phyloP scores from a whole-genome alignment of 495 filamentous ascomycete genomes.

The Xylaria curta region DNA sequence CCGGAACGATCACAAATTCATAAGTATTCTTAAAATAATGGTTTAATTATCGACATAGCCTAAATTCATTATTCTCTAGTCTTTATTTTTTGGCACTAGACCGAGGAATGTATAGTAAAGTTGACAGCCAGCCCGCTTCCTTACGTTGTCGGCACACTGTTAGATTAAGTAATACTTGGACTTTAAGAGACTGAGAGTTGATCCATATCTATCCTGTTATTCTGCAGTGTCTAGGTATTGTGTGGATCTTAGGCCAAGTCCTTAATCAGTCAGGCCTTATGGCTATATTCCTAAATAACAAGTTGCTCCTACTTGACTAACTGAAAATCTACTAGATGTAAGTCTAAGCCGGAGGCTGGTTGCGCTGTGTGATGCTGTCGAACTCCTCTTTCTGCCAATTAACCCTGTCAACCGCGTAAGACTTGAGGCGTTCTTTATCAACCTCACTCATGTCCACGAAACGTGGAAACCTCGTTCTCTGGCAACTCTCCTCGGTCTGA shows the following conservation, averaged over 20 bases:
- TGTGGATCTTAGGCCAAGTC: neutral
- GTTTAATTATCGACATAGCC: neutral
- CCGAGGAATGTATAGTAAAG: neutral
- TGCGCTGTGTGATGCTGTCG: neutral
- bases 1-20: slow-evolving; percentile 32
- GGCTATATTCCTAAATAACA: too few relatives aligned
- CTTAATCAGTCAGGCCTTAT: neutral
- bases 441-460: slow-evolving; percentile 5
- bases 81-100: neutral
- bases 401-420: slow-evolving; percentile 20
- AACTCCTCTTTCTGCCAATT: slow-evolving; percentile 12
- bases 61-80: neutral
- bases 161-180: neutral
- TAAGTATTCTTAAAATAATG: neutral
- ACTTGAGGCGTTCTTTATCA: slow-evolving; percentile 17
- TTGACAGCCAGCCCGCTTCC: neutral
- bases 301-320: neutral
- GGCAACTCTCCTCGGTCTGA: slow-evolving; percentile 59
- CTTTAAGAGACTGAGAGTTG: neutral
- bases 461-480: slow-evolving; percentile 25
- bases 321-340: neutral
- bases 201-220: neutral
- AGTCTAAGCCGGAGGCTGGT: neutral
- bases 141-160: neutral
- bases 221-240: neutral